Evolutionary conservation across 495 filamentous ascomycete species (phyloP).

Genomic region (Aspergillus bertholletiae): DNA sequence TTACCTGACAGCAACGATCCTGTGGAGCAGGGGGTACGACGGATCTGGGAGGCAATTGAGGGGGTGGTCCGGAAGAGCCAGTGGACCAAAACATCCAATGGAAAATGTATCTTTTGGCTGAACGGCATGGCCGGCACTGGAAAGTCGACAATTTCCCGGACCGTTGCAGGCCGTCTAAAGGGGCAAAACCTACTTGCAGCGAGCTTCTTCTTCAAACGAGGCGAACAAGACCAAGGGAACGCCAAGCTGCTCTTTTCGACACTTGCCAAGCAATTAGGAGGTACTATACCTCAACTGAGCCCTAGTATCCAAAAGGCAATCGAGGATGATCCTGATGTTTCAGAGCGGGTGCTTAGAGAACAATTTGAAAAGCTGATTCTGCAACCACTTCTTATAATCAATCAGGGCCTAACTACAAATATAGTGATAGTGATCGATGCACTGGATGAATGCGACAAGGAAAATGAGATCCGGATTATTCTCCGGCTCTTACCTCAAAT

Average conservation of each 20-base stretch:
- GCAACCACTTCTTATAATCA: conserved; percentile 23
- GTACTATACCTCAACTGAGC: conserved; percentile 22
- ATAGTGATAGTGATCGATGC: conserved; percentile 45
- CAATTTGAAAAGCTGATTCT: conserved; percentile 50
- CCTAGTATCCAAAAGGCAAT: conserved; percentile 33
- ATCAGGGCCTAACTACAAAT: not conserved
- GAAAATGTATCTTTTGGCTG: conserved; percentile 34
- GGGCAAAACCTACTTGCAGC: too few species aligned
- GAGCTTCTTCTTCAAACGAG: too few species aligned
- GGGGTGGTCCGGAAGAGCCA: not conserved
- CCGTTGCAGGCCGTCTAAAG: too few species aligned
- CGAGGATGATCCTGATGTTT: conserved; percentile 25
- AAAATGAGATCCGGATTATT: conserved; percentile 33
- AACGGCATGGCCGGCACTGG: too few species aligned
- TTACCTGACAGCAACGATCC: too few species aligned
- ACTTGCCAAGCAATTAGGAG: conserved; percentile 37
- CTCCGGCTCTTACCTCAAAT: conserved; percentile 30
- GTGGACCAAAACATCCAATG: conserved; percentile 20
- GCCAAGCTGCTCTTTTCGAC: conserved; percentile 39
- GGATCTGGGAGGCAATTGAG: too few species aligned
- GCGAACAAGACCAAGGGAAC: conserved; percentile 27
- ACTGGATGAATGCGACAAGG: conserved; percentile 46
- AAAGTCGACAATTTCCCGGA: too few species aligned
- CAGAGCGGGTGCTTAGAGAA: conserved; percentile 28
- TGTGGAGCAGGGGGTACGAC: too few species aligned